Conservation (phyloP, 164 flowering plant genomes). For the Kingdonia uniflora region DNA sequence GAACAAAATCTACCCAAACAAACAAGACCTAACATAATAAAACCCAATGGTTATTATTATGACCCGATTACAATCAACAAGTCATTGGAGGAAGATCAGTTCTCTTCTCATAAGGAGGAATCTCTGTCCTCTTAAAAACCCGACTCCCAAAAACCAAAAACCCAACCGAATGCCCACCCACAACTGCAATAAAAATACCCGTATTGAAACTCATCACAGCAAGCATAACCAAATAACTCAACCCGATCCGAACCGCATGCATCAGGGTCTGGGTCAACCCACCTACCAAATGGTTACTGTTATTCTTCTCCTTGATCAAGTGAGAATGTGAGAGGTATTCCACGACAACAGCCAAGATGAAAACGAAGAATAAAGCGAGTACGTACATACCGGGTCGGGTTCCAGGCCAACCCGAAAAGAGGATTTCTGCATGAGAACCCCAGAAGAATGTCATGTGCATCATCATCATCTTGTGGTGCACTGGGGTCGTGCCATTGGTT, state of each 20-base stretch:
- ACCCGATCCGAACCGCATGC: constrained; percentile 24
- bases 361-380: constrained; percentile 26
- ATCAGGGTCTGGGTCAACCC: constrained; percentile 19
- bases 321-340: constrained; percentile 28
- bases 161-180: constrained; percentile 28
- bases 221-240: constrained; percentile 38
- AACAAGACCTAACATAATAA: too few relatives aligned
- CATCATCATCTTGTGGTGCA: constrained; percentile 17
- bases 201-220: constrained; percentile 31
- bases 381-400: constrained; percentile 30
- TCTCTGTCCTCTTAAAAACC: neutral
- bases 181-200: constrained; percentile 24
- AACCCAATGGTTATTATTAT: too few relatives aligned
- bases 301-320: neutral
- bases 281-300: constrained; percentile 3
- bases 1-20: too few relatives aligned
- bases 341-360: constrained; percentile 19
- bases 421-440: constrained; percentile 30
- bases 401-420: constrained; percentile 47
- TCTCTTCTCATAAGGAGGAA: neutral
- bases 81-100: neutral
- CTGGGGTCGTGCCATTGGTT: constrained; percentile 7
- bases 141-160: constrained; percentile 20
- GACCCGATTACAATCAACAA: neutral
- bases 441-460: constrained; percentile 48